phyloP scores from a whole-genome alignment of 2,329 filamentous ascomycete genomes.

The Cladosporium oxysporum region DNA sequence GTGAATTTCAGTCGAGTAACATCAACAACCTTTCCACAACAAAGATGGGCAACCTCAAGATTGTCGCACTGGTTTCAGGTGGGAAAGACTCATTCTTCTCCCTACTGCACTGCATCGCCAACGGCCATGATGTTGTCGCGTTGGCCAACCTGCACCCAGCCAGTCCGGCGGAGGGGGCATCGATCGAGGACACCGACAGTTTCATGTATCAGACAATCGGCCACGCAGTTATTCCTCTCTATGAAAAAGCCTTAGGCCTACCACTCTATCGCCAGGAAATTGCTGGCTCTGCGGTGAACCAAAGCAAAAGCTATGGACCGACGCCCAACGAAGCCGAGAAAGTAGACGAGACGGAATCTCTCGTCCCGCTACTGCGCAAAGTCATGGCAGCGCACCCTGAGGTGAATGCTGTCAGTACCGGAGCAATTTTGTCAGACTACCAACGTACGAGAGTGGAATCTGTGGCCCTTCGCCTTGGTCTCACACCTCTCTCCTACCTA shows the following conservation, averaged over 20 bases:
- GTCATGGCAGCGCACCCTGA: slow-evolving; percentile 71
- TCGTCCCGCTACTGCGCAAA: slow-evolving; percentile 71
- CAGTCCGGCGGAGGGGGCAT: slow-evolving; percentile 25
- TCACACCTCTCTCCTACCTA: slow-evolving; percentile 80
- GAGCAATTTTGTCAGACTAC: slow-evolving; percentile 92
- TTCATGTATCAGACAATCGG: slow-evolving; percentile 99
- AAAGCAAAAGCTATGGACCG: slow-evolving; percentile 66
- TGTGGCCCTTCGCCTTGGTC: slow-evolving; percentile 78
- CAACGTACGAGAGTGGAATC: slow-evolving; percentile 95
- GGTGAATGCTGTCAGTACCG: slow-evolving; percentile 83
- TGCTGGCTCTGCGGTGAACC: slow-evolving; percentile 68
- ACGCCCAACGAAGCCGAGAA: slow-evolving; percentile 31
- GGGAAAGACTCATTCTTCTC: slow-evolving; percentile 98
- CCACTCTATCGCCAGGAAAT: slow-evolving; percentile 84
- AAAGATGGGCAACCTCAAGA: slow-evolving; percentile 55
- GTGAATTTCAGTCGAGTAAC: neutral
- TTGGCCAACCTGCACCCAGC: slow-evolving; percentile 82
- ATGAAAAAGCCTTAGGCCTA: slow-evolving; percentile 73
- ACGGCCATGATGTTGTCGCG: slow-evolving; percentile 83
- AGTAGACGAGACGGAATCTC: slow-evolving; percentile 83
- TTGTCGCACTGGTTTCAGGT: slow-evolving; percentile 91
- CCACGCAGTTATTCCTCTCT: slow-evolving; percentile 81
- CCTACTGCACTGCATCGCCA: slow-evolving; percentile 81
- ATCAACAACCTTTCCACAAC: neutral
- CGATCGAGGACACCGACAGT: slow-evolving; percentile 75